Conservation (phyloP, 345 rosid genomes). For the Aethionema arabicum region DNA sequence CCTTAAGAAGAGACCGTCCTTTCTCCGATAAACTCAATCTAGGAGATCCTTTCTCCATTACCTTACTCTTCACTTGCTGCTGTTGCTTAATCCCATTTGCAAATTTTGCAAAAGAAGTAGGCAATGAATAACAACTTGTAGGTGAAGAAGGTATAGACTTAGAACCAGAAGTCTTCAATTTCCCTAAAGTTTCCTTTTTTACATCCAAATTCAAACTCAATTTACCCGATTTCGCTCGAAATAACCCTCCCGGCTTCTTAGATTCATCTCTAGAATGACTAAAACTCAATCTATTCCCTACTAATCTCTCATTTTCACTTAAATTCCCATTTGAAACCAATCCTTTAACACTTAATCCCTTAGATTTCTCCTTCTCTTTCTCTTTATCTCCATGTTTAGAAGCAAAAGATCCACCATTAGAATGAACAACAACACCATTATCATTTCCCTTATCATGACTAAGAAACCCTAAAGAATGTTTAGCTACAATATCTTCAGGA, state of each 20-base stretch:
- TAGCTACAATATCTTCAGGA: slow-evolving; percentile 95
- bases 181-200: slow-evolving; percentile 56
- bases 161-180: slow-evolving; percentile 58
- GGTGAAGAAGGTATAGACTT: slow-evolving; percentile 89
- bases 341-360: slow-evolving; percentile 39
- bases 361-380: slow-evolving; percentile 40
- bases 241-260: slow-evolving; percentile 34
- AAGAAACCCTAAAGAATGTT: slow-evolving; percentile 73
- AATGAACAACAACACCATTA: slow-evolving; percentile 31
- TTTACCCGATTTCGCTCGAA: slow-evolving; percentile 61
- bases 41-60: slow-evolving; percentile 52
- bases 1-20: slow-evolving; percentile 47
- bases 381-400: slow-evolving; percentile 40
- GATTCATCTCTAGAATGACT: slow-evolving; percentile 49
- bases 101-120: slow-evolving; percentile 81
- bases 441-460: slow-evolving; percentile 38
- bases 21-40: slow-evolving; percentile 53
- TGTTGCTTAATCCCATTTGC: slow-evolving; percentile 77
- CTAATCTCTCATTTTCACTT: slow-evolving; percentile 52
- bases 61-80: slow-evolving; percentile 48
- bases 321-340: slow-evolving; percentile 25
- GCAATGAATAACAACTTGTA: slow-evolving; percentile 81
- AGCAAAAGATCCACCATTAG: slow-evolving; percentile 38
- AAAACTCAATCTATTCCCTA: slow-evolving; percentile 48
- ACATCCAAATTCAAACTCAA: slow-evolving; percentile 49